phyloP scores from a whole-genome alignment of 23 red algal genomes.

The Gracilaria domingensis region DNA sequence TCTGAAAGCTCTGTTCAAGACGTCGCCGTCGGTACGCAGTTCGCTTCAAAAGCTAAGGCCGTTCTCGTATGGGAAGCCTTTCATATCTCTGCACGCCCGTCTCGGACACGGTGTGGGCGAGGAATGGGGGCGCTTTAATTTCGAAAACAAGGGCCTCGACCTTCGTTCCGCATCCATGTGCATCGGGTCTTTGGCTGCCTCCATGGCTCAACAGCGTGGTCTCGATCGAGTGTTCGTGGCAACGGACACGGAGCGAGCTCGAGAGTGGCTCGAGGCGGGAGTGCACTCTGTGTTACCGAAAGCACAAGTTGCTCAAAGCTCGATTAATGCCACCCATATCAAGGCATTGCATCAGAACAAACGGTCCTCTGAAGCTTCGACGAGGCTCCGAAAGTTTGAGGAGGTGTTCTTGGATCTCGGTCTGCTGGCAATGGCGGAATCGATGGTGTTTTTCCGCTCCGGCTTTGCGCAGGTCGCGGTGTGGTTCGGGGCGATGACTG shows the following conservation, averaged over 20 bases:
- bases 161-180: background rate
- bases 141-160: background rate
- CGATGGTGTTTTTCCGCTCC: constrained; percentile 15
- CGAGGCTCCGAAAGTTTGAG: background rate
- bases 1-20: constrained; percentile 13
- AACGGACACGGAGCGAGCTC: constrained; percentile 15
- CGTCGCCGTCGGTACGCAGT: background rate
- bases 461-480: constrained; percentile 17
- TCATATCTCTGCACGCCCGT: constrained; percentile 28
- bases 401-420: constrained; percentile 26
- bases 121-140: constrained; percentile 17
- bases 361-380: background rate
- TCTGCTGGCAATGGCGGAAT: constrained; percentile 32
- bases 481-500: constrained; percentile 20
- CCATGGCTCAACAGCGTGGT: background rate
- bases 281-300: background rate
- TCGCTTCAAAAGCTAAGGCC: background rate
- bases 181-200: background rate
- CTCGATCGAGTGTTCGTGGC: background rate
- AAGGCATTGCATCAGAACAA: background rate
- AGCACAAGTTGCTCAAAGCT: background rate
- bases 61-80: background rate
- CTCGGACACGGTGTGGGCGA: constrained; percentile 34
- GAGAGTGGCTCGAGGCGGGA: background rate
- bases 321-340: background rate